phyloP scores from a whole-genome alignment of 2,329 filamentous ascomycete genomes.

The Nothophaeocryptopus gaeumannii region DNA sequence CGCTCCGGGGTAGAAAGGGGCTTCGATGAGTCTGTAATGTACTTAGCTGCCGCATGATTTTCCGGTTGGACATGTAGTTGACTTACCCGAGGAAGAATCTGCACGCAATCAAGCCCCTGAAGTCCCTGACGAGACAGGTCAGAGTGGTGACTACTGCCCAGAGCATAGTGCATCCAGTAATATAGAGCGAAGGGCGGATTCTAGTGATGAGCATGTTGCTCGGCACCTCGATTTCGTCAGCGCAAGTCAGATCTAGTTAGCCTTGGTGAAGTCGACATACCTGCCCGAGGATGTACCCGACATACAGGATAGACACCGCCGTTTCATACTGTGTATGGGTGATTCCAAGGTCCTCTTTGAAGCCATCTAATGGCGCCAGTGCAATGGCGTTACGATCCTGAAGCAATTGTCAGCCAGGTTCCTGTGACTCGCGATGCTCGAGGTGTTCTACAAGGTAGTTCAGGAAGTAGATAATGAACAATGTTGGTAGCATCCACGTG shows the following conservation, averaged over 20 bases:
- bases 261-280: background rate
- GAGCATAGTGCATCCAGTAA: background rate
- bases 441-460: background rate
- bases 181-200: background rate
- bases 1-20: background rate
- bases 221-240: background rate
- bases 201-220: background rate
- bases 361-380: background rate
- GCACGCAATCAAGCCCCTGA: background rate
- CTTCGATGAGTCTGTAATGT: conserved; percentile 2
- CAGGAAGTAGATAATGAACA: background rate
- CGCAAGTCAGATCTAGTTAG: background rate
- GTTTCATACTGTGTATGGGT: background rate
- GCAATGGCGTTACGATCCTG: background rate
- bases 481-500: background rate
- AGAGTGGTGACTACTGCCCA: background rate
- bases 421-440: too few species aligned
- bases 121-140: background rate
- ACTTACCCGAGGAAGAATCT: background rate
- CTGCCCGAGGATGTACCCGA: background rate
- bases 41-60: background rate
- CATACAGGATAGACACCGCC: background rate
- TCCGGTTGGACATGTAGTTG: background rate
- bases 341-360: background rate
- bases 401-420: too few species aligned